Percentiles rank a stretch among this genome's conserved stretches.
Evolutionary conservation across 257 asterid genomes (phyloP).

Genomic region (Henckelia pumila): DNA sequence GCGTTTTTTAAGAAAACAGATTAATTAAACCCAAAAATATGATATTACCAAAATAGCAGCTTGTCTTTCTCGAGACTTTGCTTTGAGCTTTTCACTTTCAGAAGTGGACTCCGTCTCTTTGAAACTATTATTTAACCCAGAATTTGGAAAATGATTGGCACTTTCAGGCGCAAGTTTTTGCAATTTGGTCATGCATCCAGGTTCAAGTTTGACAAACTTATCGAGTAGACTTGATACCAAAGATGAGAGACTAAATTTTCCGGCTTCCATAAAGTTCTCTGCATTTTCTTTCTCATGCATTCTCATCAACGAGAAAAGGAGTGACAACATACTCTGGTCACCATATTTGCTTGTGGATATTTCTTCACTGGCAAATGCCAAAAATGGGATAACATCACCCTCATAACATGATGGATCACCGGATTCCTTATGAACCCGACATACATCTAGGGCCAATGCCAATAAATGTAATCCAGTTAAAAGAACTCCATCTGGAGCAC

Average conservation of each 20-base stretch:
- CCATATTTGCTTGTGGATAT: slow-evolving; percentile 51
- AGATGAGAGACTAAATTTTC: slow-evolving; percentile 48
- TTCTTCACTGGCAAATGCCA: slow-evolving; percentile 80
- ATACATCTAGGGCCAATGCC: slow-evolving; percentile 78
- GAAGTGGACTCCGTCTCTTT: slow-evolving; percentile 36
- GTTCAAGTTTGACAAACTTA: slow-evolving; percentile 76
- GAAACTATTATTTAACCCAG: slow-evolving; percentile 34
- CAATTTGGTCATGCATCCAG: slow-evolving; percentile 64
- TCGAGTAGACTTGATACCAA: slow-evolving; percentile 55
- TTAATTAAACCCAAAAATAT: neutral
- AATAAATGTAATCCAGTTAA: slow-evolving; percentile 77
- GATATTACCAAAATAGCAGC: slow-evolving; percentile 86
- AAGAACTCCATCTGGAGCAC: slow-evolving; percentile 87
- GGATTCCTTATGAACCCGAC: slow-evolving; percentile 55
- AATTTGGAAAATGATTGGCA: slow-evolving; percentile 53
- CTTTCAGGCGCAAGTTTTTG: slow-evolving; percentile 78
- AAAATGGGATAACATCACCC: slow-evolving; percentile 65
- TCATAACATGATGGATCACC: slow-evolving; percentile 46
- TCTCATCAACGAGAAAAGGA: slow-evolving; percentile 80
- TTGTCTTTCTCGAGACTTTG: slow-evolving; percentile 92
- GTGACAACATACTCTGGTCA: slow-evolving; percentile 86
- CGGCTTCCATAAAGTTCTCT: slow-evolving; percentile 59
- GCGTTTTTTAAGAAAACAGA: neutral
- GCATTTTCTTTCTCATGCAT: slow-evolving; percentile 63
- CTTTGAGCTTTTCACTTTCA: slow-evolving; percentile 80